phyloP scores from a whole-genome alignment of 768 basidiomycete species.

The Epithele typhae region DNA sequence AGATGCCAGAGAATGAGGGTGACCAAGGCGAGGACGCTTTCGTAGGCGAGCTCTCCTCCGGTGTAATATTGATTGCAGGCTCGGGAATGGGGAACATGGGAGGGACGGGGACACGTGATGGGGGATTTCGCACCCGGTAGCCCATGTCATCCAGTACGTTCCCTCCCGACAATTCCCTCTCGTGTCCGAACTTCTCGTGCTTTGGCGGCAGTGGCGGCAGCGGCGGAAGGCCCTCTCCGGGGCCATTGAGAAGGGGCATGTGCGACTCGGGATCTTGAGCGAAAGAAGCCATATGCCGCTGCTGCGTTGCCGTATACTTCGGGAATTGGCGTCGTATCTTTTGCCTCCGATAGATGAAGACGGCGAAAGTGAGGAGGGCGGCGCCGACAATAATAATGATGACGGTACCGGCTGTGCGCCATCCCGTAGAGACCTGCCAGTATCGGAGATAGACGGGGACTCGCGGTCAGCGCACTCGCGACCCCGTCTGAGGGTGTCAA shows the following conservation, averaged over 20 bases:
- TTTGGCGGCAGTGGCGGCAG: constrained; percentile 4
- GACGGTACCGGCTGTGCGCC: constrained; percentile 11
- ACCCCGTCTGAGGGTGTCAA: too few species aligned
- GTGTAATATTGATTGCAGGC: background rate
- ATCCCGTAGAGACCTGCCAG: constrained; percentile 8
- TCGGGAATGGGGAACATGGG: constrained; percentile 2
- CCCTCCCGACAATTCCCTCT: background rate
- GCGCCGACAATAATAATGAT: constrained; percentile 12
- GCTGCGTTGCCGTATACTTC: constrained; percentile 7
- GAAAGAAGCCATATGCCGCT: constrained; percentile 7
- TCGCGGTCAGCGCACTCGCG: too few species aligned
- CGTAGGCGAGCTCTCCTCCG: too few species aligned
- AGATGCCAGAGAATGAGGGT: background rate
- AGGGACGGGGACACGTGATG: constrained; percentile 4
- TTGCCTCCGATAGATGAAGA: constrained; percentile 8
- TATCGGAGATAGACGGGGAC: too few species aligned
- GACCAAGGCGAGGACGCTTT: too few species aligned
- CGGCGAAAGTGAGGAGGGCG: constrained; percentile 7
- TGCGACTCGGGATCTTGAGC: constrained; percentile 7
- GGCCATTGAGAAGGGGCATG: constrained; percentile 1
- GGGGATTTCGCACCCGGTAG: constrained; percentile 1
- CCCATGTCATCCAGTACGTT: constrained; percentile 4
- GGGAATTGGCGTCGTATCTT: constrained; percentile 1
- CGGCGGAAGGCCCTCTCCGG: background rate
- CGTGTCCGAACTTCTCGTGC: background rate